phyloP scores from a whole-genome alignment of 805 yeast genomes.

The Yarrowia keelungensis region DNA sequence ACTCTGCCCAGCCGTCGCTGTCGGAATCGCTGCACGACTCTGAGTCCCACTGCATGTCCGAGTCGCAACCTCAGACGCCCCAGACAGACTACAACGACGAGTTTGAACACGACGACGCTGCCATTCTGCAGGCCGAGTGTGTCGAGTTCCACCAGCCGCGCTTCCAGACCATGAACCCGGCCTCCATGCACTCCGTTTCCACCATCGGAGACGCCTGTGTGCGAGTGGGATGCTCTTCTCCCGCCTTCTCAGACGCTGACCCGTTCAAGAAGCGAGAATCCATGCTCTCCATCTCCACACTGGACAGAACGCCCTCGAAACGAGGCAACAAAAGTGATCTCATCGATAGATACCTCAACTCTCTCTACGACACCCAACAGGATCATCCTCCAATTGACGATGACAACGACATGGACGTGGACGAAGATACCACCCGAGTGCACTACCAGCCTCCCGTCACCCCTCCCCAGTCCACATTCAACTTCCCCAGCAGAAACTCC shows the following conservation, averaged over 20 bases:
- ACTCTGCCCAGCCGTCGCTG: slow-evolving; percentile 27
- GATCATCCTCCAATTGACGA: slow-evolving; percentile 3
- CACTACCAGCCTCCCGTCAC: slow-evolving; percentile 11
- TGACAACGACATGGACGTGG: slow-evolving; percentile 15
- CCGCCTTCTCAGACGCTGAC: slow-evolving; percentile 26
- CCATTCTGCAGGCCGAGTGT: slow-evolving; percentile 16
- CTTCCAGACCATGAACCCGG: slow-evolving; percentile 16
- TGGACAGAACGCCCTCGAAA: slow-evolving; percentile 29
- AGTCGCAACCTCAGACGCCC: slow-evolving; percentile 30
- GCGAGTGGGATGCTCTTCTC: slow-evolving; percentile 27
- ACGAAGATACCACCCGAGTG: slow-evolving; percentile 21
- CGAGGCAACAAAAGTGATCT: slow-evolving; percentile 20
- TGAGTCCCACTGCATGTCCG: slow-evolving; percentile 33
- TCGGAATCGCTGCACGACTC: slow-evolving; percentile 31
- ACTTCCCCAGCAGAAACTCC: slow-evolving; percentile 12
- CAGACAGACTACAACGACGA: slow-evolving; percentile 33
- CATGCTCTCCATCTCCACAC: slow-evolving; percentile 17
- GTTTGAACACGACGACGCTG: slow-evolving; percentile 27
- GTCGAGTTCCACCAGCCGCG: slow-evolving; percentile 30
- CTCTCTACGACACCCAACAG: slow-evolving; percentile 10
- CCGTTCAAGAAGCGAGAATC: slow-evolving; percentile 34
- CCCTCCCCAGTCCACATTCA: slow-evolving; percentile 7
- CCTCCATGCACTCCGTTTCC: slow-evolving; percentile 31
- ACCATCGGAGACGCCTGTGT: slow-evolving; percentile 28
- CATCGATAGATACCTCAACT: slow-evolving; percentile 34